These are phyloP conservation scores for Ceratobasidium papillatum DNA, from an alignment of 1,284 basidiomycete species.

Conservation along the genomic window DNA sequence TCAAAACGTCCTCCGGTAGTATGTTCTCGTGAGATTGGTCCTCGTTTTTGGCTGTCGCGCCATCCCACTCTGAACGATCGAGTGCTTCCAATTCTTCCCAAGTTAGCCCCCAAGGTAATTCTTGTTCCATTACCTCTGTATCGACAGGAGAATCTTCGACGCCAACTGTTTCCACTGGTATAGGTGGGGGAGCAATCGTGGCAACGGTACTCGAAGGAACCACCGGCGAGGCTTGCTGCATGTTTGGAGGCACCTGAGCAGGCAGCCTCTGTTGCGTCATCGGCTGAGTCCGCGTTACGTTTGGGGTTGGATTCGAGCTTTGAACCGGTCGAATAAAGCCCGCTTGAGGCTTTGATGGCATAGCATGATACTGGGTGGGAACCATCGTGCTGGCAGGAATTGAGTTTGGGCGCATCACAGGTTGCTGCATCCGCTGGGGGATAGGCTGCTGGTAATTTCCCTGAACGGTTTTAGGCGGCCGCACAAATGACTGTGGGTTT, in stretches of 20 bases:
- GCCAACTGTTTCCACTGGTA: background rate
- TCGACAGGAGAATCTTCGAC: background rate
- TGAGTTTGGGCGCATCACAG: background rate
- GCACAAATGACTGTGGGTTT: background rate
- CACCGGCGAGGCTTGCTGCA: background rate
- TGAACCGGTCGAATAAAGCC: background rate
- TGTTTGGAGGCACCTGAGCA: background rate
- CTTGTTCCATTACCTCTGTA: background rate
- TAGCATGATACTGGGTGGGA: background rate
- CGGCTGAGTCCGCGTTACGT: background rate
- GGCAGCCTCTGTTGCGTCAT: background rate
- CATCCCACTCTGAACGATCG: conserved; percentile 34
- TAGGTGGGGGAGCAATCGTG: background rate
- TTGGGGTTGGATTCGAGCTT: background rate
- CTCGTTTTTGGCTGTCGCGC: background rate
- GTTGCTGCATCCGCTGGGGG: background rate
- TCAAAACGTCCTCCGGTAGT: background rate
- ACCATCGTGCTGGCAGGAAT: background rate
- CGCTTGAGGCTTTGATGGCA: background rate
- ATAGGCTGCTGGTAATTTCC: background rate
- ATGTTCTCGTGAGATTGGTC: background rate
- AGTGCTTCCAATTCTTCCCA: conserved; percentile 38
- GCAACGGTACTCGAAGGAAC: background rate
- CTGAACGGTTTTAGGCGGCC: background rate
- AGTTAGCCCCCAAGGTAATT: background rate